These are phyloP conservation scores for Phyllosticta citribraziliensis DNA, from an alignment of 2,329 filamentous ascomycete genomes.

Conservation along the genomic window DNA sequence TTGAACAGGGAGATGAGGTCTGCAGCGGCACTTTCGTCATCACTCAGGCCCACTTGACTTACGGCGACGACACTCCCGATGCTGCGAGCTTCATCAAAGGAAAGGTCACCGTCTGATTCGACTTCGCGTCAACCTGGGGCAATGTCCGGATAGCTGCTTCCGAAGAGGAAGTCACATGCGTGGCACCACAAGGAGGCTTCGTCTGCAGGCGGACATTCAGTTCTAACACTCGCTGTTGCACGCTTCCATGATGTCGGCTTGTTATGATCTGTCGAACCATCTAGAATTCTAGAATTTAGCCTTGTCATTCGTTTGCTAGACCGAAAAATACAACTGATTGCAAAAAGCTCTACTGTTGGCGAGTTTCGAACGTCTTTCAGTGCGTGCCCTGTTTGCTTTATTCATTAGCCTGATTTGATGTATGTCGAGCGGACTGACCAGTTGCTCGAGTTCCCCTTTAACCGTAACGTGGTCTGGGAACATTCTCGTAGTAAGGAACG, in stretches of 20 bases:
- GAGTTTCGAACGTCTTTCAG: too few relatives aligned
- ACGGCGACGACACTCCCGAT: background rate
- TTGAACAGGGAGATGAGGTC: background rate
- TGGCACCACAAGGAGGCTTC: background rate
- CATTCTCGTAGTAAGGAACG: slow-evolving; percentile 41
- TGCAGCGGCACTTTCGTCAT: background rate
- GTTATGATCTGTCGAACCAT: background rate
- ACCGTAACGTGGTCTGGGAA: slow-evolving; percentile 27
- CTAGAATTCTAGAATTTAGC: background rate
- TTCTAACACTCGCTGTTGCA: background rate
- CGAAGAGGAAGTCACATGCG: too few relatives aligned
- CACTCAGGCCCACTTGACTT: background rate
- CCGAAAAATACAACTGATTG: background rate
- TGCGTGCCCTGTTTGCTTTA: too few relatives aligned
- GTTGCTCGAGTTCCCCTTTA: background rate
- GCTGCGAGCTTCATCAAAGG: background rate
- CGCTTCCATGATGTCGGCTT: too few relatives aligned
- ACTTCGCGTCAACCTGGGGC: too few relatives aligned
- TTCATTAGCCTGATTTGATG: too few relatives aligned
- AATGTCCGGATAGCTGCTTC: too few relatives aligned
- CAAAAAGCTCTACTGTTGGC: too few relatives aligned
- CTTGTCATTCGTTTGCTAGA: background rate
- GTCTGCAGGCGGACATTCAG: background rate
- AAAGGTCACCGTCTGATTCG: background rate
- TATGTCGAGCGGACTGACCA: background rate